These are phyloP conservation scores for Zea mays DNA, from an alignment of 176 grass and related monocot genomes.

Conservation along the genomic window Zm-B73-REFERENCE-NAM-5.0 NC_050103.1:154996501-154997000, in stretches of 20 bases:
- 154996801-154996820: conserved; percentile 33
- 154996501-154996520: no score
- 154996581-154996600: conserved; percentile 29
- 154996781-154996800: background rate
- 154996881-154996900: background rate
- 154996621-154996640: no score
- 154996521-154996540: conserved; percentile 5
- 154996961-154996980: background rate
- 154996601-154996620: no score
- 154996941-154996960: background rate
- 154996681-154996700: no score
- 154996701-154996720: no score
- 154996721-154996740: no score
- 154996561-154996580: conserved; percentile 41
- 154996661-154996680: no score
- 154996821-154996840: background rate
- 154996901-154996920: background rate
- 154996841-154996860: conserved; percentile 21
- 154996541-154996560: conserved; percentile 24
- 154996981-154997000: conserved; percentile 12
- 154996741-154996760: no score
- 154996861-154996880: conserved; percentile 39
- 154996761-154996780: conserved; percentile 24
- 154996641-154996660: no score
- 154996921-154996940: background rate